Base-by-base conservation (phyloP, 345 rosid genomes). In the Brassica juncea region DNA sequence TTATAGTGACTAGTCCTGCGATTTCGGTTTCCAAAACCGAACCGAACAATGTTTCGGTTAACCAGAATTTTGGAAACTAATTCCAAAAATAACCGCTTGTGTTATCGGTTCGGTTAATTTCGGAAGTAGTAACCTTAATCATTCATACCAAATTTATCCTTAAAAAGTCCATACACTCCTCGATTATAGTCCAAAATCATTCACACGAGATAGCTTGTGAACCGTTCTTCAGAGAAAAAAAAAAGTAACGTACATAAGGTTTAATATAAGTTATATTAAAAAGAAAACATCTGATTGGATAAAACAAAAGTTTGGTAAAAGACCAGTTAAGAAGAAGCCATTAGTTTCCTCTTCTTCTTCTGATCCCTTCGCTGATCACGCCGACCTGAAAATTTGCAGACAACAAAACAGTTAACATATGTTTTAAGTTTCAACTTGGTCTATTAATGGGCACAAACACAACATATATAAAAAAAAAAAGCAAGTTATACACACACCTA, bases 351-450 rank as follows among this genome's bases (percentile, higher is more conserved):
- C 81, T 32, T 73, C 73, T 84, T 89, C 88, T 85, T 90, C 84
- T 87, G 89, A 54, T 87, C 86, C 80, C 97, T 88, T 34, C 90
- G 84, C 69, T 95, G 96, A 70, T 91, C 94, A 6, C 86, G 94
- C 35, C 87, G 75, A 82, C 92, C 99, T 95, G 90, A 61, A 39
- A 60, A 80, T 21, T 23, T 16, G 21, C 39, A 78, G 31, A 67
- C 19, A 69, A n/a, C 25, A 55, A 74, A 35, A 62, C 63, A 52
- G 63, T 79, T 66, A 76, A 59, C 67, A 62, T 69, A 5, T 37
- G 12, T 21, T n/a, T 14, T 31, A 54, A 16, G 60, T 66, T 66
- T 27, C 65, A 59, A 71, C 39, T 39, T 59, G 2, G 34, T 7
- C n/a, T 2, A 35, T 35, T 35, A 35, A 35, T 35, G 42, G 42